These are phyloP conservation scores for Lactifluus echinatus DNA, from an alignment of 768 basidiomycete species.

Conservation along the genomic window DNA sequence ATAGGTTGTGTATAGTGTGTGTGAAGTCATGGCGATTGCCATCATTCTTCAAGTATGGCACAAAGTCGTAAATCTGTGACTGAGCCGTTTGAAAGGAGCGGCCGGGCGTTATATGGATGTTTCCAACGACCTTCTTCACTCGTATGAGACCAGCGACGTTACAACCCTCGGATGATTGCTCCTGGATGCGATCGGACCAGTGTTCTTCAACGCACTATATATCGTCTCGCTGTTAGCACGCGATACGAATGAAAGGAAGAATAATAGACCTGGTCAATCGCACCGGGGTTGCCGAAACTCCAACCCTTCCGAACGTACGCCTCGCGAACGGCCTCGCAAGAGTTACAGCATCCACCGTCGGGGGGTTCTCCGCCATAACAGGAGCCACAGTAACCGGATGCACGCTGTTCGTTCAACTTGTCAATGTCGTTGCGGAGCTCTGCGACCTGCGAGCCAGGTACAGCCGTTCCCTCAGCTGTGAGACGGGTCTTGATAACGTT, in stretches of 20 bases:
- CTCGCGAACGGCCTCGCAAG: constrained; percentile 89
- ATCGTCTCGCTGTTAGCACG: not conserved
- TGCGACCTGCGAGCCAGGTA: constrained; percentile 45
- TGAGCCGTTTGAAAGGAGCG: constrained; percentile 85
- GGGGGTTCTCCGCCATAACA: constrained; percentile 87
- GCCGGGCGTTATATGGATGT: constrained; percentile 91
- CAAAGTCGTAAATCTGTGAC: constrained; percentile 77
- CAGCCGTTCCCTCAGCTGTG: constrained; percentile 44
- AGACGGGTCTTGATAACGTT: constrained; percentile 81
- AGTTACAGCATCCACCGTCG: constrained; percentile 82
- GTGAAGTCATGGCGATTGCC: constrained; percentile 89
- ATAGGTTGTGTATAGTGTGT: constrained; percentile 73
- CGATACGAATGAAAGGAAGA: not conserved
- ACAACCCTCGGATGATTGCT: constrained; percentile 92
- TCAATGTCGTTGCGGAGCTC: constrained; percentile 87
- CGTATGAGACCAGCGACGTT: constrained; percentile 85
- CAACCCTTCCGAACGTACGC: constrained; percentile 89
- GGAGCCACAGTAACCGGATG: constrained; percentile 78
- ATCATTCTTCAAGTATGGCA: constrained; percentile 89
- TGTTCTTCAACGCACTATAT: constrained; percentile 83
- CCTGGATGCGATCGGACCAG: constrained; percentile 89
- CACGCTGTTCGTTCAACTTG: constrained; percentile 54
- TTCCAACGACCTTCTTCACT: constrained; percentile 96
- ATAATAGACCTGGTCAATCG: constrained; percentile 79
- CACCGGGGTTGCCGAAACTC: constrained; percentile 88